These are phyloP conservation scores for Cercis canadensis DNA, from an alignment of 306 rosid species.

Conservation along the genomic window DNA sequence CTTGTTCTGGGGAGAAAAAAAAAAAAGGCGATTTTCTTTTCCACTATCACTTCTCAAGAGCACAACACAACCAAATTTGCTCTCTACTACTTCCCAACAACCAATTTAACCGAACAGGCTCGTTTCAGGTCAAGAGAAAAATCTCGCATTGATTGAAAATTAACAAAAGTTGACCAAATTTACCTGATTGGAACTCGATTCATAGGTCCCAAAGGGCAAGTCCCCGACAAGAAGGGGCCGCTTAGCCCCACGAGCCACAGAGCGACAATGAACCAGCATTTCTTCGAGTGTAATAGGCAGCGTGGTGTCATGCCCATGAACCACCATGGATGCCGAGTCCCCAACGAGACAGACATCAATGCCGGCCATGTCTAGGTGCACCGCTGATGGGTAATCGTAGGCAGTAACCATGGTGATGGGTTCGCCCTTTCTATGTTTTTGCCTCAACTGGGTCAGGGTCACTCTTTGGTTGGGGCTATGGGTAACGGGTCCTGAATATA, in stretches of 20 bases:
- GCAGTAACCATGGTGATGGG: constrained; percentile 94
- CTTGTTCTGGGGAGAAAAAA: no score
- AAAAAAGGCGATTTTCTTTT: neutral
- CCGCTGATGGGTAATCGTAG: constrained; percentile 88
- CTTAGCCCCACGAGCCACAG: constrained; percentile 85
- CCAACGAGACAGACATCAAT: constrained; percentile 82
- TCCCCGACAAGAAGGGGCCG: constrained; percentile 86
- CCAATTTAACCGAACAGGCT: constrained; percentile 8
- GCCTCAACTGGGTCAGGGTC: constrained; percentile 60
- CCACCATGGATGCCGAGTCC: constrained; percentile 94
- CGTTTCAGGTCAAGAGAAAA: neutral
- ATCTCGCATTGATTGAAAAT: neutral
- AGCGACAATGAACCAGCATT: constrained; percentile 83
- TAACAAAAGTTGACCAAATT: neutral
- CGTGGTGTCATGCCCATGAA: constrained; percentile 89
- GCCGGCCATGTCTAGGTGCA: constrained; percentile 71
- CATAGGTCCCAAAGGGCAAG: constrained; percentile 84
- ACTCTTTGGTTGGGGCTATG: constrained; percentile 62
- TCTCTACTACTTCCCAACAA: constrained; percentile 20
- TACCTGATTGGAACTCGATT: constrained; percentile 74
- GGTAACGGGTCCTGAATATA: constrained; percentile 72
- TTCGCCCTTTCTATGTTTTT: constrained; percentile 58
- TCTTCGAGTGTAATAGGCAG: constrained; percentile 73
- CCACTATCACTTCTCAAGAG: neutral
- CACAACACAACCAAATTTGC: neutral